Evolutionary conservation across 164 flowering plant species (phyloP), one percentile per base, ranked within the genome.

Genomic region (Macadamia tetraphylla): DNA sequence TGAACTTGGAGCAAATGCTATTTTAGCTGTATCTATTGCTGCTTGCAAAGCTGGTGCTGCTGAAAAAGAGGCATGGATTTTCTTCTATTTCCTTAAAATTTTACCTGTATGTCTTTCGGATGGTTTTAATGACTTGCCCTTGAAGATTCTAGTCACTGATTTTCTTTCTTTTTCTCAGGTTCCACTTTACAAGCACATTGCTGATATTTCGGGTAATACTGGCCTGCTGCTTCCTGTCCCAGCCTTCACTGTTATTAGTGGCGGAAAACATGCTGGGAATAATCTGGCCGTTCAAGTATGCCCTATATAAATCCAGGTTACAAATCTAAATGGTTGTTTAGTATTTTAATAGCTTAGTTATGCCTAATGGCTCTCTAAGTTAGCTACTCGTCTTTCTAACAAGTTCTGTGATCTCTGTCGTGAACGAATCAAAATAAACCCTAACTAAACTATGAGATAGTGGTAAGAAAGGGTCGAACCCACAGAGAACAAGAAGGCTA

Each of bases 41-140:
- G 97, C 97, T 67, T 95, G 99, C 85, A 95, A 84, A 82, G 99
- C 99, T 71, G 98, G 98, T 52, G 99, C 98, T 78, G 93, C 96
- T 73, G 98, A 95, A 80, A 95, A 91, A 70, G 99, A 92, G 92
- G 99, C 75, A 85, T 76, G 77, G 40, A 2, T 18, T 53, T 70
- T 61, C 56, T 68, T n/a, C 17, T 35, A 49, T 61, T 29, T 52
- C 0, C 35, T 12, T 29, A 44, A 64, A n/a, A 11, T 63, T 10
- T 55, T 65, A 44, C 29, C 8, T 13, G 35, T 60, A 6, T 44
- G 6, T 74, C 31, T 14, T 60, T 13, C 3, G 29, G 62, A 23
- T 49, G 58, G 9, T 48, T 43, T 44, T 53, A 3, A 14, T 61
- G 72, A 6, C 35, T 66, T 13, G 53, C 48, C 6, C 44, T 59